Conservation (phyloP, 169 alveolate genomes). For the Eimeria praecox region DNA sequence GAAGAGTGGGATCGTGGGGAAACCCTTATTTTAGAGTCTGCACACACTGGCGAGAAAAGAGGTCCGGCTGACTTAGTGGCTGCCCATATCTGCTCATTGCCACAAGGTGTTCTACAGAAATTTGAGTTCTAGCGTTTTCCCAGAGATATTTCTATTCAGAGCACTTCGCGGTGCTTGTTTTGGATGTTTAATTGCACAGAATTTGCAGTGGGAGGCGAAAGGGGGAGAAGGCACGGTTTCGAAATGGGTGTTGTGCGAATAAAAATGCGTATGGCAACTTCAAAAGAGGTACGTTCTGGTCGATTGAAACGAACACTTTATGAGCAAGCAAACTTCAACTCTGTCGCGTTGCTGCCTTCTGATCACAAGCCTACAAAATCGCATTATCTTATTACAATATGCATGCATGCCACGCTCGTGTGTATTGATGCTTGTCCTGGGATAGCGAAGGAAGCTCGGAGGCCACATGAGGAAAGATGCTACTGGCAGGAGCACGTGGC, state of each 20-base stretch:
- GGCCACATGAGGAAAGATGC: neutral
- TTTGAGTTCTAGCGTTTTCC: neutral
- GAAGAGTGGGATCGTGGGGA: neutral
- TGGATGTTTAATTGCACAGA: neutral
- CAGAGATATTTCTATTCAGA: neutral
- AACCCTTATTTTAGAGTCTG: neutral
- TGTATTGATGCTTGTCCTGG: neutral
- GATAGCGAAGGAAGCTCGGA: neutral
- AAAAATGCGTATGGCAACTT: neutral
- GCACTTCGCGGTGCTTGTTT: neutral
- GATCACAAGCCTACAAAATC: neutral
- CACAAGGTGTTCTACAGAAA: neutral
- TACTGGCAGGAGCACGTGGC: neutral
- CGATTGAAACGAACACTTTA: neutral
- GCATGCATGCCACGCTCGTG: neutral
- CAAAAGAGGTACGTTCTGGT: neutral
- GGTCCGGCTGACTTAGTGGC: neutral
- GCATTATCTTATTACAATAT: neutral
- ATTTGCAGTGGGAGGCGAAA: neutral
- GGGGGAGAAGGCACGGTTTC: too few relatives aligned
- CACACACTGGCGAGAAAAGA: neutral
- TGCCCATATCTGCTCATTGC: neutral
- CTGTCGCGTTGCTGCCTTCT: neutral
- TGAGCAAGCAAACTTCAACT: neutral
- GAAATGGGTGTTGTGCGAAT: neutral